Percentiles rank a stretch among this genome's conserved stretches.
phyloP scores from a whole-genome alignment of 2,329 filamentous ascomycete genomes.

The Myriangium duriaei region DNA sequence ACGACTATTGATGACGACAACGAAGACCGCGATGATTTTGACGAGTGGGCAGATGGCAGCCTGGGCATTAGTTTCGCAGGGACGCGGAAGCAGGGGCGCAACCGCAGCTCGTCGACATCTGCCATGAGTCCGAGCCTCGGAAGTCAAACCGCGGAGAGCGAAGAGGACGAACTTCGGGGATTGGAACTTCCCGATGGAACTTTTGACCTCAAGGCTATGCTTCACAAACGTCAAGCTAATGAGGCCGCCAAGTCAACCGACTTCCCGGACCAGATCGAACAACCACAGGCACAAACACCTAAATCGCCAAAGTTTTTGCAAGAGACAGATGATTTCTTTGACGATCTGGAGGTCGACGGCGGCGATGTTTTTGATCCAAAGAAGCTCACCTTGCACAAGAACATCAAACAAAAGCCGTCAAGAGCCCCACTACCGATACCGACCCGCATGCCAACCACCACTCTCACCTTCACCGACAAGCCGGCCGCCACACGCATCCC shows the following conservation, averaged over 20 bases:
- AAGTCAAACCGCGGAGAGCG: constrained; percentile 82
- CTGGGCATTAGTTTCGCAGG: constrained; percentile 83
- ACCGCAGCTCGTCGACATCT: constrained; percentile 75
- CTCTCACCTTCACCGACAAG: constrained; percentile 84
- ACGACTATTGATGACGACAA: constrained; percentile 36
- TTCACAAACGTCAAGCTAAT: constrained; percentile 55
- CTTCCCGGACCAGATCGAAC: constrained; percentile 24
- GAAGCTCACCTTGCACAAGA: constrained; percentile 78
- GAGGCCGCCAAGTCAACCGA: constrained; percentile 23
- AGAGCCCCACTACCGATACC: constrained; percentile 53
- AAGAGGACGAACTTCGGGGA: constrained; percentile 86
- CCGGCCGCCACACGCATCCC: constrained; percentile 55
- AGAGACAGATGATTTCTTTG: constrained; percentile 62
- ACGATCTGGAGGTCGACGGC: constrained; percentile 75
- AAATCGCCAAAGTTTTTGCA: constrained; percentile 23
- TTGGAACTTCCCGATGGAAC: constrained; percentile 73
- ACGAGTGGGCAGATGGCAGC: constrained; percentile 87
- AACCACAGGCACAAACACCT: constrained; percentile 24
- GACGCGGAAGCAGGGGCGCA: constrained; percentile 65
- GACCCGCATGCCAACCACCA: constrained; percentile 63
- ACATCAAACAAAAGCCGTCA: constrained; percentile 72
- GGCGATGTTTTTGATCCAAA: constrained; percentile 68
- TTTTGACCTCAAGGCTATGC: constrained; percentile 66
- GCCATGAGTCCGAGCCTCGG: constrained; percentile 85
- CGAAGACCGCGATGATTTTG: constrained; percentile 57